Evolutionary conservation across 192 early-diverging fungal species (phyloP).

Genomic region (Phlyctochytrium bullatum): DNA sequence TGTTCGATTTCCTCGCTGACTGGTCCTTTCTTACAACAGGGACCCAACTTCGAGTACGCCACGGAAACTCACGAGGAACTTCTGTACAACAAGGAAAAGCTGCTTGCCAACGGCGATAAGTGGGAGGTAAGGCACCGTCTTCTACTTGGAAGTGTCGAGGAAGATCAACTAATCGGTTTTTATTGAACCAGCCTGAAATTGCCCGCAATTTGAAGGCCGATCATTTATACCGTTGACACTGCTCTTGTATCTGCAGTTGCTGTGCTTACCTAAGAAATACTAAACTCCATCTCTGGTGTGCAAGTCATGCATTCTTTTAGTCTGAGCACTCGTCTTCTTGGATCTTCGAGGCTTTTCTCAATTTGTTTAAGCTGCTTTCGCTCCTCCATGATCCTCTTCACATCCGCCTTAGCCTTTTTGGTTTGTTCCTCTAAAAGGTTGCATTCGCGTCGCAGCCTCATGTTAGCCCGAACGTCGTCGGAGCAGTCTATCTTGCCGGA

Average conservation of each 20-base stretch:
- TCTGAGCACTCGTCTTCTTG: conserved; percentile 12
- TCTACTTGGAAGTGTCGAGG: not conserved
- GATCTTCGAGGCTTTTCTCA: not conserved
- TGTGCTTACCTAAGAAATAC: too few relatives aligned
- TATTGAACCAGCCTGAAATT: conserved; percentile 38
- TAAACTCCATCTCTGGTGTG: conserved; percentile 33
- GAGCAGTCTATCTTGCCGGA: conserved; percentile 12
- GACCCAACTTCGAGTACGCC: conserved; percentile 93
- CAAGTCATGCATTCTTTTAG: conserved; percentile 25
- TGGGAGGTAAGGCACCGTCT: conserved; percentile 85
- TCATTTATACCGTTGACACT: conserved; percentile 43
- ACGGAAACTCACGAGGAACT: conserved; percentile 98
- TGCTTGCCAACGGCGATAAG: conserved; percentile 95
- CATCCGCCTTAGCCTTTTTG: conserved; percentile 9
- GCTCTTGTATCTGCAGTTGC: too few relatives aligned
- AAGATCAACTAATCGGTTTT: not conserved
- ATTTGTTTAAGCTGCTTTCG: not conserved
- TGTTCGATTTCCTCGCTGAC: too few relatives aligned
- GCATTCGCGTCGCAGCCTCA: conserved; percentile 15
- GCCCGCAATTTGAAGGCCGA: conserved; percentile 55
- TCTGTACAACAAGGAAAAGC: conserved; percentile 94
- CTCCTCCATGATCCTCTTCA: conserved; percentile 2
- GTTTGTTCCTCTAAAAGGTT: conserved; percentile 8
- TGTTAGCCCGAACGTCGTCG: conserved; percentile 19
- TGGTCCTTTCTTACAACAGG: conserved; percentile 43